phyloP scores from a whole-genome alignment of 192 early-diverging fungal species.

The Rhizophagus sp. region DNA sequence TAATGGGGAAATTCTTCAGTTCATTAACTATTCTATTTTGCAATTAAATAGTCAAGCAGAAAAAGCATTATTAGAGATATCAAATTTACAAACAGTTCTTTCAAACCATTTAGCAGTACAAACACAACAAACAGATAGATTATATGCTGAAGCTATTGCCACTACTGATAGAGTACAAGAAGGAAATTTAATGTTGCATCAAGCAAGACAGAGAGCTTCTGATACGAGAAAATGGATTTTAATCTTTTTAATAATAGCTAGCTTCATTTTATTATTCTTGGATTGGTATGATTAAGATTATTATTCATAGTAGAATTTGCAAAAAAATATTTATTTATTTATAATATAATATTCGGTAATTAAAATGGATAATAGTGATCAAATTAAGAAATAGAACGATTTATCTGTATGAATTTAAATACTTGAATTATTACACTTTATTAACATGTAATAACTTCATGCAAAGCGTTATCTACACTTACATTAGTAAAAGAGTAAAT shows the following conservation, averaged over 20 bases:
- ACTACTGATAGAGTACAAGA: constrained; percentile 61
- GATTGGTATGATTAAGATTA: constrained; percentile 71
- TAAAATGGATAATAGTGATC: too few relatives aligned
- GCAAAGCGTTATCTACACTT: too few relatives aligned
- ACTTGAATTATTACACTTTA: too few relatives aligned
- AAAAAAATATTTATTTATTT: too few relatives aligned
- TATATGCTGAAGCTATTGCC: constrained; percentile 72
- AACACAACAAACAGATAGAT: constrained; percentile 68
- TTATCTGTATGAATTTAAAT: too few relatives aligned
- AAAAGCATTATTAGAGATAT: constrained; percentile 69
- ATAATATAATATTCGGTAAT: too few relatives aligned
- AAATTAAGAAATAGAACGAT: too few relatives aligned
- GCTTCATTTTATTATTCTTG: constrained; percentile 72
- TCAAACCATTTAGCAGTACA: constrained; percentile 71
- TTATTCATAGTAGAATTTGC: background rate
- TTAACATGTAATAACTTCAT: too few relatives aligned
- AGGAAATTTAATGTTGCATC: constrained; percentile 67
- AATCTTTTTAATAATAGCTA: constrained; percentile 67
- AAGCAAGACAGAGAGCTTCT: constrained; percentile 64
- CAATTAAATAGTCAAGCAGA: constrained; percentile 52
- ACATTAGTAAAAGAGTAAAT: too few relatives aligned
- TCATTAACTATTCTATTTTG: background rate
- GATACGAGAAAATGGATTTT: constrained; percentile 76
- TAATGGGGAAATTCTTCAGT: background rate
- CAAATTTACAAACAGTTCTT: constrained; percentile 67